These are phyloP conservation scores for Chloris gayana DNA, from an alignment of 176 grass and related monocot species.

Conservation along the genomic window DNA sequence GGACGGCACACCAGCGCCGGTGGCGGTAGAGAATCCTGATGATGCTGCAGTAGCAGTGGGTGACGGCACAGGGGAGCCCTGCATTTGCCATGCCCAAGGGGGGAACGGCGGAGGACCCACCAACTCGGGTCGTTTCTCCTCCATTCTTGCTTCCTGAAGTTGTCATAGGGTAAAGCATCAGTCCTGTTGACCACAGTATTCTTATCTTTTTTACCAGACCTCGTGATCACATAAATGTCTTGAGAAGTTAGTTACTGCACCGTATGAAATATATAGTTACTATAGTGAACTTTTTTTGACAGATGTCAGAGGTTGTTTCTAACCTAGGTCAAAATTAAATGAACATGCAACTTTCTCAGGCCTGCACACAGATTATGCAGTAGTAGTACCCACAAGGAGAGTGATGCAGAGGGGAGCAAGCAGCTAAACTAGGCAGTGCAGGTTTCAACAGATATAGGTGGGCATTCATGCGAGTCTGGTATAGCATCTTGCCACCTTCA, in stretches of 20 bases:
- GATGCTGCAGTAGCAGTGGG: constrained; percentile 84
- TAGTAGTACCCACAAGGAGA: too few species aligned
- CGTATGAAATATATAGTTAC: background rate
- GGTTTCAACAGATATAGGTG: constrained; percentile 9
- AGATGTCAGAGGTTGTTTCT: background rate
- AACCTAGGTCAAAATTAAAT: background rate
- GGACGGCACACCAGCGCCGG: background rate
- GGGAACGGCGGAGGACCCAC: constrained; percentile 37
- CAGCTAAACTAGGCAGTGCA: background rate
- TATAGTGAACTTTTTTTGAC: background rate
- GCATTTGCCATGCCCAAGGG: constrained; percentile 64
- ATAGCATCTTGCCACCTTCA: background rate
- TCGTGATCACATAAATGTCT: background rate
- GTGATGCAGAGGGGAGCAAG: too few species aligned
- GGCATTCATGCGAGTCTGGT: constrained; percentile 26
- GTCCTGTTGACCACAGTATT: background rate
- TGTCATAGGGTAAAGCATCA: constrained; percentile 3
- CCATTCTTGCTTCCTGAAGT: constrained; percentile 56
- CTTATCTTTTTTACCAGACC: background rate
- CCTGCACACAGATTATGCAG: too few species aligned
- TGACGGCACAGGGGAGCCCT: constrained; percentile 44
- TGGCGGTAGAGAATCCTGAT: constrained; percentile 87
- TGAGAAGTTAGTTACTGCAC: background rate
- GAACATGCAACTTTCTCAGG: too few species aligned
- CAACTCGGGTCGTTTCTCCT: constrained; percentile 46